Conservation (phyloP, 2,329 filamentous ascomycete species). For the Aspergillus ustus region DNA sequence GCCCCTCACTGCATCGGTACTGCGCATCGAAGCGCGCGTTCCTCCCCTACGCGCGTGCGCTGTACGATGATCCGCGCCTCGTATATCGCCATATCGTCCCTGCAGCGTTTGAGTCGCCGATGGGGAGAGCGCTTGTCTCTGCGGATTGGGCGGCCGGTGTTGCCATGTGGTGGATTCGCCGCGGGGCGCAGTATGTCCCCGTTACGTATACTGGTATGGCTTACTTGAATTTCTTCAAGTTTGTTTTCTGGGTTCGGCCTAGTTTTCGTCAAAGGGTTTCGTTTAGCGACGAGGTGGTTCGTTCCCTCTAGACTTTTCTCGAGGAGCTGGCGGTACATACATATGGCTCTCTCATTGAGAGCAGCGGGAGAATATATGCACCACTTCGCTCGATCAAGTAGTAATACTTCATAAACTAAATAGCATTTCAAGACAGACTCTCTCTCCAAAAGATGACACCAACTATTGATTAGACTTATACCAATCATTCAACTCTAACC, state of each 20-base stretch:
- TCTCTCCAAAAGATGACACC: too few relatives aligned
- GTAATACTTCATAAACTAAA: too few relatives aligned
- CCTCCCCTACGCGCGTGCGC: slow-evolving; percentile 24
- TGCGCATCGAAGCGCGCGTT: slow-evolving; percentile 19
- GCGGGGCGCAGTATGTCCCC: slow-evolving; percentile 25
- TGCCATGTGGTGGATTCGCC: slow-evolving; percentile 26
- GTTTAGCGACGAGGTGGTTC: too few relatives aligned
- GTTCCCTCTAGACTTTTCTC: too few relatives aligned
- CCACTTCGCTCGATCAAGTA: too few relatives aligned
- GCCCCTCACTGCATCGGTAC: slow-evolving; percentile 11
- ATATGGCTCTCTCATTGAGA: too few relatives aligned
- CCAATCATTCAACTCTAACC: too few relatives aligned
- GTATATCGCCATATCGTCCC: slow-evolving; percentile 26
- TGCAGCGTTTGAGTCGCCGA: slow-evolving; percentile 14
- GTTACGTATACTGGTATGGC: slow-evolving; percentile 24
- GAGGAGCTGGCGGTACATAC: too few relatives aligned
- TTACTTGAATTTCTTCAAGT: slow-evolving; percentile 21
- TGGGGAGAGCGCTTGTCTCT: slow-evolving; percentile 15
- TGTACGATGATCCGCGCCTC: slow-evolving; percentile 20
- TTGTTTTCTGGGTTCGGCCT: neutral
- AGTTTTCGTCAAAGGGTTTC: too few relatives aligned
- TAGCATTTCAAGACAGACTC: too few relatives aligned
- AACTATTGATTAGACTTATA: too few relatives aligned
- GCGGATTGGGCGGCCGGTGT: slow-evolving; percentile 20
- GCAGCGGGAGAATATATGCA: too few relatives aligned